Conservation (phyloP, 805 yeast genomes). For the Teunomyces kruisii region DNA sequence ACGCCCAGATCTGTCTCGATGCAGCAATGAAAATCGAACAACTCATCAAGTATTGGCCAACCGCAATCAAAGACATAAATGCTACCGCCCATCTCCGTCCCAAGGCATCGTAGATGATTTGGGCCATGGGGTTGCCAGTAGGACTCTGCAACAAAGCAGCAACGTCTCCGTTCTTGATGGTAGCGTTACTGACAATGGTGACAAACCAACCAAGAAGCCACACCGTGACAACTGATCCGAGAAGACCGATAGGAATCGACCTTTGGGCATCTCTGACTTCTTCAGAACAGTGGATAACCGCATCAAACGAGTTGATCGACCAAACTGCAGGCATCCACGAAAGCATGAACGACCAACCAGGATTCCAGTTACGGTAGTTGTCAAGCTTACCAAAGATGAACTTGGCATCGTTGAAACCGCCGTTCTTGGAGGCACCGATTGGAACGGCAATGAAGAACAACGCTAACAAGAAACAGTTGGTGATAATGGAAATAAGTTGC, state of each 20-base stretch:
- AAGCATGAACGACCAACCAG: constrained; percentile 58
- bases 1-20: constrained; percentile 73
- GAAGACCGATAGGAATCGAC: constrained; percentile 66
- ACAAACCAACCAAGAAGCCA: constrained; percentile 59
- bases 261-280: constrained; percentile 63
- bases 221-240: constrained; percentile 55
- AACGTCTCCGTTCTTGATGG: constrained; percentile 48
- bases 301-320: constrained; percentile 74
- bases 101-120: constrained; percentile 58
- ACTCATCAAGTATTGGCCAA: constrained; percentile 70
- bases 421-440: constrained; percentile 45
- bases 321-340: constrained; percentile 68
- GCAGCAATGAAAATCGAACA: constrained; percentile 60
- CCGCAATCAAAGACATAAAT: constrained; percentile 55
- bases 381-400: constrained; percentile 56
- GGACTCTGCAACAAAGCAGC: constrained; percentile 39
- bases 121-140: constrained; percentile 66
- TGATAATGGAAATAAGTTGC: constrained; percentile 57
- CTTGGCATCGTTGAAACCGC: constrained; percentile 33
- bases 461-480: constrained; percentile 52
- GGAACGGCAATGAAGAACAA: constrained; percentile 65
- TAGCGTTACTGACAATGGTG: constrained; percentile 52
- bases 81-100: constrained; percentile 69
- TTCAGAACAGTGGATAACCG: constrained; percentile 71
- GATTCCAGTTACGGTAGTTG: constrained; percentile 54